Evolutionary conservation across 1,284 basidiomycete genomes (phyloP).

Genomic region (Abortiporus biennis): DNA sequence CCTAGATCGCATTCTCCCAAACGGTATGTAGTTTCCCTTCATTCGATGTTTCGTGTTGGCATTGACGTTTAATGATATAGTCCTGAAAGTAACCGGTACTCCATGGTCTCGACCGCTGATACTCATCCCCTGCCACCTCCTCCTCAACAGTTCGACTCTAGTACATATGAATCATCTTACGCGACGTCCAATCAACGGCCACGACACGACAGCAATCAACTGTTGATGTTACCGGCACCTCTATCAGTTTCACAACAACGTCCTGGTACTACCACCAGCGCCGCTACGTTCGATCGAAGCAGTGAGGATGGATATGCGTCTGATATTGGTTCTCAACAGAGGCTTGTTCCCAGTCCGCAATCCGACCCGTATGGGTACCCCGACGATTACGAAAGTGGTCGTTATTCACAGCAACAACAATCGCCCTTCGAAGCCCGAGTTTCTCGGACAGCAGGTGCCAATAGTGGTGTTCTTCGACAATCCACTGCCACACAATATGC

Average conservation of each 20-base stretch:
- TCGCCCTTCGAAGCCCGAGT: constrained; percentile 36
- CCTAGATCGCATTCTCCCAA: constrained; percentile 37
- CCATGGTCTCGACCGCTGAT: constrained; percentile 72
- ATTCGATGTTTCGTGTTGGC: not conserved
- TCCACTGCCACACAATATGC: constrained; percentile 33
- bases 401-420: constrained; percentile 6
- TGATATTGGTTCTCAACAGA: constrained; percentile 52
- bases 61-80: constrained; percentile 21
- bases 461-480: constrained; percentile 36
- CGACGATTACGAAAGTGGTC: constrained; percentile 20
- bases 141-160: constrained; percentile 48
- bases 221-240: constrained; percentile 67
- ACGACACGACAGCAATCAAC: constrained; percentile 60
- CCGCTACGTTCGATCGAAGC: constrained; percentile 45
- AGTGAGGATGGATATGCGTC: constrained; percentile 62
- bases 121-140: constrained; percentile 49
- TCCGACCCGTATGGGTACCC: constrained; percentile 22
- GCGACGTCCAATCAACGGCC: constrained; percentile 32
- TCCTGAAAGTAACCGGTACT: constrained; percentile 60
- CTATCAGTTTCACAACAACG: constrained; percentile 37
- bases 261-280: constrained; percentile 46
- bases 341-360: constrained; percentile 48
- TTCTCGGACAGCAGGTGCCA: constrained; percentile 30
- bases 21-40: constrained; percentile 41
- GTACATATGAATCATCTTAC: constrained; percentile 53